These are phyloP conservation scores for Hypocreales sp. DNA, from an alignment of 2,329 filamentous ascomycete genomes.

Conservation along the genomic window DNA sequence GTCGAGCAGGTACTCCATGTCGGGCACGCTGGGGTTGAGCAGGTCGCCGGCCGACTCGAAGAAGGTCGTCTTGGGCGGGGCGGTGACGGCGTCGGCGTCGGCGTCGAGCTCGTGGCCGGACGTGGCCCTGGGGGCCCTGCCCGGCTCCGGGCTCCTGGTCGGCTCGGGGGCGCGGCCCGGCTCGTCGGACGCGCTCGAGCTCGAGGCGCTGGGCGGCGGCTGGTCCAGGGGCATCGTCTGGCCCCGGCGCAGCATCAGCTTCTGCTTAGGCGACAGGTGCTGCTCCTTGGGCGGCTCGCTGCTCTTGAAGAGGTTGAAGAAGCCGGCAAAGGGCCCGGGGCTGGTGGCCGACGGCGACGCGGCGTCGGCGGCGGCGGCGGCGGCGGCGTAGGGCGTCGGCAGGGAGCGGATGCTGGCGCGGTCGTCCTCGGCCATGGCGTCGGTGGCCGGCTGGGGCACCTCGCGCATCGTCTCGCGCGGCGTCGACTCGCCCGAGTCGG, in stretches of 20 bases:
- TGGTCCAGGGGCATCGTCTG: slow-evolving; percentile 45
- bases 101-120: slow-evolving; percentile 32
- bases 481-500: slow-evolving; percentile 18
- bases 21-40: slow-evolving; percentile 76
- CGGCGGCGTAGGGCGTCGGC: slow-evolving; percentile 12
- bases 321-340: slow-evolving; percentile 35
- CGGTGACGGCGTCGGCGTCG: slow-evolving; percentile 33
- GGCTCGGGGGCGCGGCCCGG: slow-evolving; percentile 7
- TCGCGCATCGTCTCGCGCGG: slow-evolving; percentile 28
- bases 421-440: slow-evolving; percentile 54
- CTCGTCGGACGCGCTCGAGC: slow-evolving; percentile 5
- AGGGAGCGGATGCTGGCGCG: slow-evolving; percentile 37
- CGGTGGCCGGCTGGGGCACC: slow-evolving; percentile 55
- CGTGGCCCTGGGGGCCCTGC: slow-evolving; percentile 24
- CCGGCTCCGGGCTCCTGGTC: slow-evolving; percentile 1
- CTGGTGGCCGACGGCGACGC: slow-evolving; percentile 16
- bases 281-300: slow-evolving; percentile 32
- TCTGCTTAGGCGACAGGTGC: slow-evolving; percentile 41
- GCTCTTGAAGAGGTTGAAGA: slow-evolving; percentile 63
- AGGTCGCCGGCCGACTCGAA: slow-evolving; percentile 92
- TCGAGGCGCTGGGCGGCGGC: slow-evolving; percentile 8
- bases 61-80: slow-evolving; percentile 80
- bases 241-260: slow-evolving; percentile 59
- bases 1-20: slow-evolving; percentile 68
- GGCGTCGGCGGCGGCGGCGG: slow-evolving; percentile 11